Percentiles rank a stretch among this genome's conserved stretches.
These are phyloP conservation scores for Pleurozium schreberi DNA, from an alignment of 225 moss, liverwort and hornwort species.

Conservation along the genomic window DNA sequence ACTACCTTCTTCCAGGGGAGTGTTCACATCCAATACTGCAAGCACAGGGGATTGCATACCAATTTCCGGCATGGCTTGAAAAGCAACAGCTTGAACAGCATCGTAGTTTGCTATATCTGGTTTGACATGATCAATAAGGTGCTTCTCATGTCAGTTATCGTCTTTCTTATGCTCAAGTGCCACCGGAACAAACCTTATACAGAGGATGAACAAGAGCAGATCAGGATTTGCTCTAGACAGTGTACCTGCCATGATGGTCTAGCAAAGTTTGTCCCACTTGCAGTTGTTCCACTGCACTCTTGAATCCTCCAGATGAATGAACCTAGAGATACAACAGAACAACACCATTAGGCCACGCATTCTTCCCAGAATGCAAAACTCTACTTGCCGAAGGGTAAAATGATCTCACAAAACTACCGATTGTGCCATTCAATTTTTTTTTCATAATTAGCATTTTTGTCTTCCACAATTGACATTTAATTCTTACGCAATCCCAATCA, in stretches of 20 bases:
- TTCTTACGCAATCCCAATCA: not conserved
- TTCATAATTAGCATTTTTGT: not conserved
- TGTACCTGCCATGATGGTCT: constrained; percentile 21
- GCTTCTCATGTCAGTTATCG: not conserved
- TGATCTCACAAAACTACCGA: not conserved
- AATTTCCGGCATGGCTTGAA: not conserved
- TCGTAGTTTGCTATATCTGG: not conserved
- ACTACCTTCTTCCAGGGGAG: constrained; percentile 1
- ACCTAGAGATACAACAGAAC: not conserved
- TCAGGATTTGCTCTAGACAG: not conserved
- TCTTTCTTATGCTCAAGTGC: not conserved
- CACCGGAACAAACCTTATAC: not conserved
- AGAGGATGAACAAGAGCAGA: not conserved
- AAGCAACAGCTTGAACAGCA: not conserved
- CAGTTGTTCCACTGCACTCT: not conserved
- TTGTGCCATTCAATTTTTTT: not conserved
- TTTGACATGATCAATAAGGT: not conserved
- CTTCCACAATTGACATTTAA: not conserved
- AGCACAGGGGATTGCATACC: not conserved
- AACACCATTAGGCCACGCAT: not conserved
- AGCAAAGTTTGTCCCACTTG: not conserved
- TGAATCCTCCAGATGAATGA: not conserved
- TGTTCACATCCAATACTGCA: constrained; percentile 9
- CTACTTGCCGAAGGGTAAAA: not conserved
- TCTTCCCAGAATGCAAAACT: not conserved